Conservation (phyloP, 2,329 filamentous ascomycete genomes). For the Phialophora macrospora region DNA sequence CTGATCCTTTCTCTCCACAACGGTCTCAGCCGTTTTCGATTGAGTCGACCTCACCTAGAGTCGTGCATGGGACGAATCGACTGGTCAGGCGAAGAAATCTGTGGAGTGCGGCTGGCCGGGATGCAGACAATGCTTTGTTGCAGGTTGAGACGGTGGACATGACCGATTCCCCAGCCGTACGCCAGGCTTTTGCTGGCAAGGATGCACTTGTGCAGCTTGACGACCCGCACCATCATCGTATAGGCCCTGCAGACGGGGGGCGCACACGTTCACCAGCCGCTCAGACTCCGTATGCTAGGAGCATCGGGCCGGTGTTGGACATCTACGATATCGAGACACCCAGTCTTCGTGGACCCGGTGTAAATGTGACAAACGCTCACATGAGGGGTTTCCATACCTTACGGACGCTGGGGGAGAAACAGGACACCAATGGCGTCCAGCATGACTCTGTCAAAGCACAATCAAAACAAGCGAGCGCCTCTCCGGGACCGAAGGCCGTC, state of each 20-base stretch:
- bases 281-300: slow-evolving; percentile 11
- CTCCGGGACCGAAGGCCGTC: slow-evolving; percentile 9
- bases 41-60: slow-evolving; percentile 39
- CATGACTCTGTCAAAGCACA: not conserved
- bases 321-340: slow-evolving; percentile 33
- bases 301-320: slow-evolving; percentile 21
- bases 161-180: slow-evolving; percentile 50
- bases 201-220: slow-evolving; percentile 32
- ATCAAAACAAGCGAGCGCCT: not conserved
- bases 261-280: not conserved
- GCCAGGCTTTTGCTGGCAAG: slow-evolving; percentile 37
- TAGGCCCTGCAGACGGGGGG: not conserved
- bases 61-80: slow-evolving; percentile 43
- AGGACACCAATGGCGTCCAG: not conserved
- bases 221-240: slow-evolving; percentile 1
- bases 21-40: slow-evolving; percentile 32
- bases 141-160: slow-evolving; percentile 67
- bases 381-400: slow-evolving; percentile 24
- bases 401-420: slow-evolving; percentile 4
- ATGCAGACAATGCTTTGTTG: slow-evolving; percentile 67
- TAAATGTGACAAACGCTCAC: not conserved
- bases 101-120: slow-evolving; percentile 73
- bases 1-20: slow-evolving; percentile 32
- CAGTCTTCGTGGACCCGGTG: not conserved
- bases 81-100: slow-evolving; percentile 53